These are phyloP conservation scores for Neckera pumila DNA, from an alignment of 225 moss, liverwort and hornwort genomes.

Conservation along the genomic window DNA sequence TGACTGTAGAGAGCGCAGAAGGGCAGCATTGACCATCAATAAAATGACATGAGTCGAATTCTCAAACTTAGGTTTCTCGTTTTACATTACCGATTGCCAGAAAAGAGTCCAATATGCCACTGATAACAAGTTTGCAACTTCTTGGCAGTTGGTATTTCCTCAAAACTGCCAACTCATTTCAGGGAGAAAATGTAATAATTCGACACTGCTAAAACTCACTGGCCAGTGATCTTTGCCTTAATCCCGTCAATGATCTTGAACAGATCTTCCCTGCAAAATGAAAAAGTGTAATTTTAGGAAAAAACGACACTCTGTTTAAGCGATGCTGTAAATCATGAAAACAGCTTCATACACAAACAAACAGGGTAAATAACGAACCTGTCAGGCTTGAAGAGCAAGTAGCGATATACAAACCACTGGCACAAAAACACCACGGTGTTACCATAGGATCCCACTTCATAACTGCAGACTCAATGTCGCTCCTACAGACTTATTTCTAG, in stretches of 20 bases:
- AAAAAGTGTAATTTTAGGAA: background rate
- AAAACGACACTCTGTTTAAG: background rate
- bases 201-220: constrained; percentile 20
- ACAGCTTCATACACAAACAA: background rate
- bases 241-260: constrained; percentile 26
- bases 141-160: background rate
- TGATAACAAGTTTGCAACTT: background rate
- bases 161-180: constrained; percentile 12
- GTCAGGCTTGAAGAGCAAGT: constrained; percentile 99
- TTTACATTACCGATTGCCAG: constrained; percentile 11
- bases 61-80: background rate
- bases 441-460: background rate
- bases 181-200: constrained; percentile 12
- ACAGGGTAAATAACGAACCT: constrained; percentile 28
- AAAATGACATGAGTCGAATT: background rate
- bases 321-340: background rate
- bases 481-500: background rate
- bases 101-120: constrained; percentile 6
- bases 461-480: background rate
- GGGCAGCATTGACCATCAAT: background rate
- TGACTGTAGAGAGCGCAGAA: background rate
- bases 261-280: constrained; percentile 40
- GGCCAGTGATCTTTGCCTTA: constrained; percentile 46
- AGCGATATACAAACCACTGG: constrained; percentile 92
- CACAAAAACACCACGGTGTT: background rate